Evolutionary conservation across 306 rosid species (phyloP).

Genomic region (Boehmeria nivea): DNA sequence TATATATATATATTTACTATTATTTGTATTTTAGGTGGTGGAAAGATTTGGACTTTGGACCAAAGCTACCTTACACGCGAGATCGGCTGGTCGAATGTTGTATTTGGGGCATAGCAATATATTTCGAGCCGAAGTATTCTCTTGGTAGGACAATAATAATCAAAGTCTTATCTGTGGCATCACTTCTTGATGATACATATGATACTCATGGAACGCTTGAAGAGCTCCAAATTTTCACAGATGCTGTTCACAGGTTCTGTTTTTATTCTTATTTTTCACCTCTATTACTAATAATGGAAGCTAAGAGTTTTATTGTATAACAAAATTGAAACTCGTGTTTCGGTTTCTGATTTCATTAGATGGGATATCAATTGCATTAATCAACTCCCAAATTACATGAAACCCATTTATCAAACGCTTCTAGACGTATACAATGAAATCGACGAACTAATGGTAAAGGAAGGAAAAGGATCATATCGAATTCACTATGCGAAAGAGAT

Average conservation of each 20-base stretch:
- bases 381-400: slow-evolving; percentile 18
- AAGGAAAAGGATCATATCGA: slow-evolving; percentile 9
- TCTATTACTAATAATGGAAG: too few relatives aligned
- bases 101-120: slow-evolving; percentile 10
- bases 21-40: slow-evolving; percentile 33
- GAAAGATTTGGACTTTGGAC: slow-evolving; percentile 22
- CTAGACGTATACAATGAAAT: slow-evolving; percentile 19
- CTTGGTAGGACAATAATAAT: slow-evolving; percentile 17
- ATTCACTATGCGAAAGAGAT: slow-evolving; percentile 12
- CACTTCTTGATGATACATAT: slow-evolving; percentile 36
- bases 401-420: slow-evolving; percentile 1
- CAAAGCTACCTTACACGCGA: slow-evolving; percentile 26
- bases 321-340: neutral
- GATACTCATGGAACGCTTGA: slow-evolving; percentile 35
- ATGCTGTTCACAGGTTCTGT: slow-evolving; percentile 35
- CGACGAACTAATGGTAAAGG: neutral
- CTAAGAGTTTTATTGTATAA: too few relatives aligned
- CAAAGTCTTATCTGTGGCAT: slow-evolving; percentile 17
- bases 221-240: slow-evolving; percentile 37
- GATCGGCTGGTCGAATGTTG: slow-evolving; percentile 32
- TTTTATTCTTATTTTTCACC: neutral
- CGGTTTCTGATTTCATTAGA: neutral
- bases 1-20: neutral
- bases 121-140: slow-evolving; percentile 25
- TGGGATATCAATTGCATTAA: slow-evolving; percentile 10